These are phyloP conservation scores for Hymenoscyphus repandus DNA, from an alignment of 2,329 filamentous ascomycete genomes.

Conservation along the genomic window DNA sequence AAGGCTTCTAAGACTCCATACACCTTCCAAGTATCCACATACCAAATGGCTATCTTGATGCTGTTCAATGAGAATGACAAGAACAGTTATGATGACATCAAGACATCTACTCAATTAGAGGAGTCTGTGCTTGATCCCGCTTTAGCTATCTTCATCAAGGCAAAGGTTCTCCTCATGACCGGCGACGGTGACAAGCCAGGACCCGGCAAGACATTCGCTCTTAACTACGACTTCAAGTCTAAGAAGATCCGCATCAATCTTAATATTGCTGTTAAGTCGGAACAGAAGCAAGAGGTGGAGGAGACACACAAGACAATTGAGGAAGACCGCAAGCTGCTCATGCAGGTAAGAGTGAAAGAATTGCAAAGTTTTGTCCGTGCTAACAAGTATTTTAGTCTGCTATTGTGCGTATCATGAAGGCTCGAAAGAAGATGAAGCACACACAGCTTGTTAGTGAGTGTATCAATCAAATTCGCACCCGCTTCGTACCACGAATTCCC, in stretches of 20 bases:
- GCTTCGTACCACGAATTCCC: conserved; percentile 85
- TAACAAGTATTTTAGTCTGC: conserved; percentile 63
- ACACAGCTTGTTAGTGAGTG: conserved; percentile 89
- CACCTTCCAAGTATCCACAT: conserved; percentile 95
- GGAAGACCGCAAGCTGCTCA: conserved; percentile 91
- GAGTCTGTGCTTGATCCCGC: conserved; percentile 83
- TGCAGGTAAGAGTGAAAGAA: conserved; percentile 67
- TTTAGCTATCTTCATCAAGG: conserved; percentile 82
- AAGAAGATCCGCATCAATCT: conserved; percentile 98
- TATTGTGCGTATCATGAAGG: conserved; percentile 99
- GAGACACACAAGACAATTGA: conserved; percentile 99
- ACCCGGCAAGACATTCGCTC: conserved; percentile 70
- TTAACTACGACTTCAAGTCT: conserved; percentile 95
- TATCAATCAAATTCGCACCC: conserved; percentile 87
- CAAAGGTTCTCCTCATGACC: conserved; percentile 74
- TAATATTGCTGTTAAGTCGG: conserved; percentile 89
- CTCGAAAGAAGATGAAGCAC: conserved; percentile 98
- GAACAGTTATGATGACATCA: conserved; percentile 82
- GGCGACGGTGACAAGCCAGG: conserved; percentile 71
- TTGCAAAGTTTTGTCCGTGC: conserved; percentile 6
- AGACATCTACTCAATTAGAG: conserved; percentile 71
- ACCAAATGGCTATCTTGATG: conserved; percentile 93
- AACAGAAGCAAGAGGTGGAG: conserved; percentile 91
- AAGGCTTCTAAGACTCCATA: conserved; percentile 86
- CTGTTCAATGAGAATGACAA: conserved; percentile 90